Conservation (phyloP, 331 rosid species). For the Ulmus americana region DNA sequence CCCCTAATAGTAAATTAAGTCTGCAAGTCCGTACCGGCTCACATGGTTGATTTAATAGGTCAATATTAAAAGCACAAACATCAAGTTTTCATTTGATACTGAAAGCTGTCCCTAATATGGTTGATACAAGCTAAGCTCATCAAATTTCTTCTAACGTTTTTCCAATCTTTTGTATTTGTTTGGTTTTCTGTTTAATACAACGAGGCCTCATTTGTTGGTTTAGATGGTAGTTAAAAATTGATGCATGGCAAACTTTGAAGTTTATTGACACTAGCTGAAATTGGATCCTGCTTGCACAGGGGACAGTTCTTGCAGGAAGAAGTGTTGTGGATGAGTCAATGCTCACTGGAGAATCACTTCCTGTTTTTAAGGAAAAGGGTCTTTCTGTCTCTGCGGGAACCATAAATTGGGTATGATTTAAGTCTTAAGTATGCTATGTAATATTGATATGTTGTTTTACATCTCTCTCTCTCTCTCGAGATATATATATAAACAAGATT, state of each 20-base stretch:
- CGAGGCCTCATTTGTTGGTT: not conserved
- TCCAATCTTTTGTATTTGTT: not conserved
- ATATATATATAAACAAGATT: not conserved
- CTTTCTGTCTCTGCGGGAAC: conserved; percentile 85
- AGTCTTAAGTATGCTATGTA: conserved; percentile 12
- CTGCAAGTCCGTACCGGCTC: no score
- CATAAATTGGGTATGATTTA: conserved; percentile 75
- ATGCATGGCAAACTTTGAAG: conserved; percentile 24
- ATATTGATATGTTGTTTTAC: not conserved
- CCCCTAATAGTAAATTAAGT: no score
- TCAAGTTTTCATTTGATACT: not conserved
- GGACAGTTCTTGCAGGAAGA: conserved; percentile 81
- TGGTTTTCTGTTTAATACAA: not conserved
- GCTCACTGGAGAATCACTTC: conserved; percentile 99
- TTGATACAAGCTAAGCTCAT: not conserved
- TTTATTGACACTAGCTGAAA: conserved; percentile 28
- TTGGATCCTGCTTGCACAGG: conserved; percentile 42
- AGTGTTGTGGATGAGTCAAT: conserved; percentile 97
- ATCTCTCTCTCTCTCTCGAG: not conserved
- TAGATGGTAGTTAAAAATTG: not conserved
- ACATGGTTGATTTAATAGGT: no score
- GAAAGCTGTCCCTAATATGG: conserved; percentile 1
- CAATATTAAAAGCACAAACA: no score
- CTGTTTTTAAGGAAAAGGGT: conserved; percentile 85
- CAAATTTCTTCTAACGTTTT: not conserved